A percentile compares a stretch with the other conserved stretches of the same genome.
Evolutionary conservation across 176 grass and related monocot species (phyloP).

Genomic region (Ensete glaucum): DNA sequence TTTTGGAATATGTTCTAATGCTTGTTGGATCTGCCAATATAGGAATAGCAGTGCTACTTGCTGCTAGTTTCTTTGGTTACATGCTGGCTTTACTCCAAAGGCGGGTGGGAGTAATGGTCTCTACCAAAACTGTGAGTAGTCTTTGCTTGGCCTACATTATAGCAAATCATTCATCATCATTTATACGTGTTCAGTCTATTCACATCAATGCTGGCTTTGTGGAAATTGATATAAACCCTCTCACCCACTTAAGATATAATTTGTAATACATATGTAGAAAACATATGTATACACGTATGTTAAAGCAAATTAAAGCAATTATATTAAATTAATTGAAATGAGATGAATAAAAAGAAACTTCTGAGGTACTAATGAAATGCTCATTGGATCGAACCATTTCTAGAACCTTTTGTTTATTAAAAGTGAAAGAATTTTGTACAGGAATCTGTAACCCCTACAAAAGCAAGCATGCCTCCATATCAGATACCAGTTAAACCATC

Average conservation of each 20-base stretch:
- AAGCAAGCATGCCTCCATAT: slow-evolving; percentile 54
- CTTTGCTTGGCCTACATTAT: neutral
- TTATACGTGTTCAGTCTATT: neutral
- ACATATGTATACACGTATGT: too few species aligned
- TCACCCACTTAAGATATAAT: too few species aligned
- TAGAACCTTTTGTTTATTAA: neutral
- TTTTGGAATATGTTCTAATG: neutral
- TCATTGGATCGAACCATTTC: neutral
- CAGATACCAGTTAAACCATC: slow-evolving; percentile 46
- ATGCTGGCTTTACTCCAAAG: slow-evolving; percentile 84
- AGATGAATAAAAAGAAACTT: too few species aligned
- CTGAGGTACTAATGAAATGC: too few species aligned
- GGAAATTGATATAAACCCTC: too few species aligned
- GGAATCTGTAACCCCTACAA: slow-evolving; percentile 34
- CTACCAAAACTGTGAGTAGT: slow-evolving; percentile 48
- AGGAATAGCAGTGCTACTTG: slow-evolving; percentile 63
- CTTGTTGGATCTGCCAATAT: slow-evolving; percentile 5
- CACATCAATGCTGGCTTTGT: too few species aligned
- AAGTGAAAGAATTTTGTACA: slow-evolving; percentile 12
- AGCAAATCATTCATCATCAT: neutral
- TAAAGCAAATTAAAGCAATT: too few species aligned
- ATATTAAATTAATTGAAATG: too few species aligned
- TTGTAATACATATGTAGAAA: too few species aligned
- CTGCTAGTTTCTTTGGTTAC: slow-evolving; percentile 79
- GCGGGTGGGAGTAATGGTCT: slow-evolving; percentile 37